Base-by-base conservation (phyloP, 371 early-diverging fungal species). In the Circinella minor region DNA sequence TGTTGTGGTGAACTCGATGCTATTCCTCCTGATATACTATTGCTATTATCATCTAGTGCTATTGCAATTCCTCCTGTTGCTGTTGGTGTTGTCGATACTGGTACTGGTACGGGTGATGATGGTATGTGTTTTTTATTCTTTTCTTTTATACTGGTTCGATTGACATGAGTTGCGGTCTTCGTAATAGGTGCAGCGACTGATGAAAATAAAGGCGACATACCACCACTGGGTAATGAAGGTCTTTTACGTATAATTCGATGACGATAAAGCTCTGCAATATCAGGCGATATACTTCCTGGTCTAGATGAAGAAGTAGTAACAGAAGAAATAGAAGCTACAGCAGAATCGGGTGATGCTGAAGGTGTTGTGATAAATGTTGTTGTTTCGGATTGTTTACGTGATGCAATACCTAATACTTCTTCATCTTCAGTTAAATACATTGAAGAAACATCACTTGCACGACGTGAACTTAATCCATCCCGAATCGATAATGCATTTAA, bases 241-340 rank as follows among this genome's bases (percentile, higher is more conserved):
- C 77, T 69, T 65, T 77, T 81, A 46, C 76, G 72, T 43, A 81
- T 81, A 36, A 81, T 81, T 0, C 81, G 74, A 65, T 81, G 81
- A 10, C 74, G 74, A 51, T 79, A 80, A 6, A 76, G 66, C 18
- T 81, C 77, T n/a, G 71, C 61, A 27, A 71, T 73, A 34, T 74
- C 65, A n/a, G 72, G 68, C 48, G 72, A 67, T 17, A 67, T 62
- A 27, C 48, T 67, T 7, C 67, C 60, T 51, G 51, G 14, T 51
- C 17, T 51, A 13, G 51, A 4, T 36, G 51, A n/a, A n/a, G 20
- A 18, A 18, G 63, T 18, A 2, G 39, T 9, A 17, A 13, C n/a
- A n/a, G 36, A 39, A 18, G 63, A 15, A n/a, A 17, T 27, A 9
- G 27, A 11, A 51, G 63, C 63, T 13, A 36, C 36, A 15, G 61